These are phyloP conservation scores for Cymbidium sinense DNA, from an alignment of 106 monocot genomes.

Conservation along the genomic window DNA sequence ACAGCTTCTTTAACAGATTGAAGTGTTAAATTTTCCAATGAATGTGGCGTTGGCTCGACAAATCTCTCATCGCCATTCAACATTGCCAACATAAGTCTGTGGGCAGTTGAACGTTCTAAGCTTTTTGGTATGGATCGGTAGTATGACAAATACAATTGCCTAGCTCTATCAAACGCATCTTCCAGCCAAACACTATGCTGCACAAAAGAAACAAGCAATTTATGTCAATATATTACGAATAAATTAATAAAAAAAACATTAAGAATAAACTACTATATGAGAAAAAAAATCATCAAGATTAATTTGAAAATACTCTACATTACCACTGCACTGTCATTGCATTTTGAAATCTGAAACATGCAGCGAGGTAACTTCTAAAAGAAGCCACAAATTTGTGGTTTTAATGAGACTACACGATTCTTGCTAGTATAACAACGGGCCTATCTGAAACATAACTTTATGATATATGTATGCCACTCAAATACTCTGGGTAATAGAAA, in stretches of 20 bases:
- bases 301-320: neutral
- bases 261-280: neutral
- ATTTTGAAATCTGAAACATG: neutral
- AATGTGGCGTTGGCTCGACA: slow-evolving; percentile 84
- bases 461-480: neutral
- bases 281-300: neutral
- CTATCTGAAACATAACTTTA: neutral
- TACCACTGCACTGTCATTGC: neutral
- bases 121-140: slow-evolving; percentile 98
- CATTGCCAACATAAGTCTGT: slow-evolving; percentile 97
- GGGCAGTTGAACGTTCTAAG: slow-evolving; percentile 92
- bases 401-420: neutral
- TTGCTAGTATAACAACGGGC: neutral
- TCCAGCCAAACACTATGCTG: slow-evolving; percentile 98
- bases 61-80: slow-evolving; percentile 93
- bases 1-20: slow-evolving; percentile 86
- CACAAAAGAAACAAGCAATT: slow-evolving; percentile 14
- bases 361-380: neutral
- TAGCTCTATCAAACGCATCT: slow-evolving; percentile 98
- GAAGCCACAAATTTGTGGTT: neutral
- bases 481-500: neutral
- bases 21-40: slow-evolving; percentile 78
- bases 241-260: neutral
- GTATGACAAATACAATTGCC: slow-evolving; percentile 82
- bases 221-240: neutral